Percentiles rank a stretch among this genome's conserved stretches.
Conservation (phyloP, 2,329 filamentous ascomycete species). For the Neofusicoccum sp. region DNA sequence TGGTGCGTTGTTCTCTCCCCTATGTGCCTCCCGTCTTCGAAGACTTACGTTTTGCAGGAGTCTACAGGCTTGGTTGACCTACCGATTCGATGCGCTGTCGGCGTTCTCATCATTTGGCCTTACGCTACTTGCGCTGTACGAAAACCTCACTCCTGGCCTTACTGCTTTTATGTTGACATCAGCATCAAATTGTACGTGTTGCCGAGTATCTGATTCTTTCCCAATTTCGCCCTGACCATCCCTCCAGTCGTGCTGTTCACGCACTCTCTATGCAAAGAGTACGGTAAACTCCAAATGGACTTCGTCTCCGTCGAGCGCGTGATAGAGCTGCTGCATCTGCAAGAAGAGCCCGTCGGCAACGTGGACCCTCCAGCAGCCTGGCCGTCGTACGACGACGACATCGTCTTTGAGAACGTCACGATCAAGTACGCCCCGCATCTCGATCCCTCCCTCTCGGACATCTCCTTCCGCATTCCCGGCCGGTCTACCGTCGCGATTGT, state of each 20-base stretch:
- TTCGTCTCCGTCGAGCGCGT: constrained; percentile 89
- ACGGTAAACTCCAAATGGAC: constrained; percentile 85
- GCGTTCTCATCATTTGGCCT: constrained; percentile 71
- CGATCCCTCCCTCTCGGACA: constrained; percentile 66
- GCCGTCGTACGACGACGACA: constrained; percentile 63
- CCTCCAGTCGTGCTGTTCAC: constrained; percentile 58
- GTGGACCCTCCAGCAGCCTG: constrained; percentile 71
- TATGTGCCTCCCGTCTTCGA: too few relatives aligned
- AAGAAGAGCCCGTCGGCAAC: constrained; percentile 68
- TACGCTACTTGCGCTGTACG: constrained; percentile 71
- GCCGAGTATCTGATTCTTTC: background rate
- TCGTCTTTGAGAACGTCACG: constrained; percentile 73
- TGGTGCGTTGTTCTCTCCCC: constrained; percentile 50
- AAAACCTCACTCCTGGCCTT: constrained; percentile 71
- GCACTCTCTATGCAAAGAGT: constrained; percentile 72
- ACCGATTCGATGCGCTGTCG: constrained; percentile 72
- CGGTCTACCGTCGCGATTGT: constrained; percentile 77
- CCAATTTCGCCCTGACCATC: background rate
- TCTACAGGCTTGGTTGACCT: constrained; percentile 79
- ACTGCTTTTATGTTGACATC: constrained; percentile 81
- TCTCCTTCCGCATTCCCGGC: constrained; percentile 72
- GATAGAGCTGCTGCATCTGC: constrained; percentile 74
- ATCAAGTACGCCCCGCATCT: constrained; percentile 77
- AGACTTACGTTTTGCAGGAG: constrained; percentile 40
- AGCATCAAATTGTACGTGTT: constrained; percentile 57